A percentile compares a stretch with the other conserved stretches of the same genome.
Evolutionary conservation across 2,329 filamentous ascomycete genomes (phyloP).

Genomic region (Fusarium haematococcum): DNA sequence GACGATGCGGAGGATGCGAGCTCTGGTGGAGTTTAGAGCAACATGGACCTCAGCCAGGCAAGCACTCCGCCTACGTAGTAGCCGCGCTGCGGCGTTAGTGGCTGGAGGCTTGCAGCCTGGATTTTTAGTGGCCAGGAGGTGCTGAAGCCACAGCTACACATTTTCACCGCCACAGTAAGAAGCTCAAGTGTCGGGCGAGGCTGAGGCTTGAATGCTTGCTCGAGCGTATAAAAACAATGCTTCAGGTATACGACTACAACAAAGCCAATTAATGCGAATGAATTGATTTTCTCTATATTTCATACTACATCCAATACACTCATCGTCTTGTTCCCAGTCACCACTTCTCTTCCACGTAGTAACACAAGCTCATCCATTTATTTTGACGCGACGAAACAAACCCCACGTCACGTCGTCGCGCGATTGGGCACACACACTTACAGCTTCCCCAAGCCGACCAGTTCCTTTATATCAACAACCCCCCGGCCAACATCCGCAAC

Average conservation of each 20-base stretch:
- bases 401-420: constrained; percentile 43
- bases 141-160: constrained; percentile 23
- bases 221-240: not conserved
- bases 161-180: constrained; percentile 31
- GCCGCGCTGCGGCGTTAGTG: constrained; percentile 27
- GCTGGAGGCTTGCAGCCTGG: not conserved
- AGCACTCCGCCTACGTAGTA: constrained; percentile 54
- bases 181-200: not conserved
- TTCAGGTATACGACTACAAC: not conserved
- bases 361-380: constrained; percentile 3
- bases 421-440: constrained; percentile 45
- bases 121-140: constrained; percentile 6
- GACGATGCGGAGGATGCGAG: constrained; percentile 32
- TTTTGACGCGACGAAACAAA: constrained; percentile 24
- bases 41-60: constrained; percentile 45
- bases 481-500: not conserved
- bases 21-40: constrained; percentile 43
- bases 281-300: not conserved
- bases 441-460: constrained; percentile 34
- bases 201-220: not conserved
- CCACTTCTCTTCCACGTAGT: not conserved
- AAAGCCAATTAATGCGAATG: not conserved
- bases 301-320: not conserved
- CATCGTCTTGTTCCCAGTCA: not conserved
- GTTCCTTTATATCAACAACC: constrained; percentile 13